Conservation (phyloP, 192 early-diverging fungal genomes). For the Cladochytrium replicatum region DNA sequence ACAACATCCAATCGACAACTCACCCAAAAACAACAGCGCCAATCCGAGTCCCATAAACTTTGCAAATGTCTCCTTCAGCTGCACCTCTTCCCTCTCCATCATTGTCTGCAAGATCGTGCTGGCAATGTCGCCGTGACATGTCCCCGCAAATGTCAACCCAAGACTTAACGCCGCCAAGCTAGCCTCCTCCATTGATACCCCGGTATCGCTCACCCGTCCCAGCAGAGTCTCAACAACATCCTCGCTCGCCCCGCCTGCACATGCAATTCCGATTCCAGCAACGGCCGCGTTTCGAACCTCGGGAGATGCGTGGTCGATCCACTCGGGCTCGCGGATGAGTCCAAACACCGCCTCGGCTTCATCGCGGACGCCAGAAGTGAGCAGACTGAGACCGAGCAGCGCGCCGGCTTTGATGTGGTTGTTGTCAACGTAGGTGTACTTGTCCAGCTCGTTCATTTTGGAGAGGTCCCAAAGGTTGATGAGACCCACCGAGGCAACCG, state of each 20-base stretch:
- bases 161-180: conserved; percentile 81
- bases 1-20: too few relatives aligned
- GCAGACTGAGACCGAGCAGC: conserved; percentile 85
- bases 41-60: conserved; percentile 92
- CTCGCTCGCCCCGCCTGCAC: conserved; percentile 80
- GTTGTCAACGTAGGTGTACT: conserved; percentile 83
- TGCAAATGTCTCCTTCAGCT: conserved; percentile 79
- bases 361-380: conserved; percentile 80
- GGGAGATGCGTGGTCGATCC: conserved; percentile 35
- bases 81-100: conserved; percentile 83
- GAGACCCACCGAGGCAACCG: conserved; percentile 88
- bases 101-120: conserved; percentile 85
- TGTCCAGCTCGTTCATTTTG: conserved; percentile 85
- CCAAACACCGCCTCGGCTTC: conserved; percentile 88
- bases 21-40: conserved; percentile 76
- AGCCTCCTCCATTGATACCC: conserved; percentile 76
- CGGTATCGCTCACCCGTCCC: conserved; percentile 71
- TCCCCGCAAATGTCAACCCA: conserved; percentile 87
- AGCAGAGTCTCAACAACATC: conserved; percentile 75
- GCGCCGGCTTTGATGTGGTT: conserved; percentile 91
- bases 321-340: conserved; percentile 72
- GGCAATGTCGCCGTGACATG: conserved; percentile 81
- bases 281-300: conserved; percentile 78
- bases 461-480: conserved; percentile 90
- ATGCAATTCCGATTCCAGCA: conserved; percentile 87